Evolutionary conservation across 768 basidiomycete genomes (phyloP), one percentile per base, ranked within the genome.

Genomic region (Chalciporus chontae): DNA sequence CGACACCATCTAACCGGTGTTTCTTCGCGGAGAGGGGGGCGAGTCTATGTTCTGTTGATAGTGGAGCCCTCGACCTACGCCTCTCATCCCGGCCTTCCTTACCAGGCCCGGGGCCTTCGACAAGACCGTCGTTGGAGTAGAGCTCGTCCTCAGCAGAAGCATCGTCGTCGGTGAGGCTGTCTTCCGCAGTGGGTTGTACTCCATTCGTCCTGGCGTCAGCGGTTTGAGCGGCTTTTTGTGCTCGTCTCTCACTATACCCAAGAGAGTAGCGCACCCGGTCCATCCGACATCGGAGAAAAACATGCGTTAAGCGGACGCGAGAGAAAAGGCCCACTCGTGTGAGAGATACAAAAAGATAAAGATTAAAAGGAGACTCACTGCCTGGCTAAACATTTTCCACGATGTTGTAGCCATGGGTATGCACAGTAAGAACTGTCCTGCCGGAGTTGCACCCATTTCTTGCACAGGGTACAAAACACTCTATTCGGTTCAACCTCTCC

Each of bases 371-470:
- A 26, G 41, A 44, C 82, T 62, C 64, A 89, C 87, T 81, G 75
- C 60, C 85, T 69, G n/a, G 80, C 77, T 40, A 87, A 63, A 70
- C 88, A 90, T 66, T 88, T 90, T 21, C 74, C 78, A 17, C 85
- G 78, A 65, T 90, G 88, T 68, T 87, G 85, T 50, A 82, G 63
- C 88, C 87, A 90, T 34, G 88, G 87, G 62, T 89, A 87, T 45
- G 87, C 84, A 56, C 87, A 90, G 63, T 84, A 90, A 9, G 80
- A 79, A 52, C 80, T 82, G 57, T 90, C 87, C 63, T 88, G 87
- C 37, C 88, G 67, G 17, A 90, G 73, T 65, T 90, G 88, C 1
- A 90, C 86, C 88, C 88, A 90, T 66, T 90, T 89, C 59, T 78
- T 73, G 62, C 89, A 91, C 1, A 90, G 66, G 3, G 74, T 72